Evolutionary conservation across 1,284 basidiomycete genomes (phyloP), one percentile per base, ranked within the genome.

Genomic region (Porogramme epimiltina): DNA sequence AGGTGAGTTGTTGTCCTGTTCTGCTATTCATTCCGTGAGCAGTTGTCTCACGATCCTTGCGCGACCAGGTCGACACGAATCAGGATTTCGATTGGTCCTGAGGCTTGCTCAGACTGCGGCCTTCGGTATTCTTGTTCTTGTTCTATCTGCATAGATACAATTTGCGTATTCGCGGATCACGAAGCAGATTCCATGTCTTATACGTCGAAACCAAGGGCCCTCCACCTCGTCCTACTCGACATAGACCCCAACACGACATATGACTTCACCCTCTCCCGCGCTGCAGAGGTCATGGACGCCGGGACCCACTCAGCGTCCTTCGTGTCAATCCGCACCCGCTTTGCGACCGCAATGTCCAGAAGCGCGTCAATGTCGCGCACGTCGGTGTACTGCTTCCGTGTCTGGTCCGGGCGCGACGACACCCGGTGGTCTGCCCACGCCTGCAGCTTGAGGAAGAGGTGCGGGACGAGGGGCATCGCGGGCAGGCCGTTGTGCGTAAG

Each of bases 371-470:
- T 71, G 60, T 81, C 79, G 15, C 51, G 56, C 39, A 70, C 73
- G 54, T 82, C 80, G 4, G 66, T 54, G 22, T 67, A 62, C 52
- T 75, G 69, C 62, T 79, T 80, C 4, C 49, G 54, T 26, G 57
- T 59, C 63, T 75, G 70, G 41, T 73, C 61, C 2, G 36, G 19
- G 28, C 70, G 65, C 3, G 46, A 18, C 19, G 75, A 70, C 2
- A 55, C 60, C 11, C 70, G 60, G 51, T 81, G 79, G 58, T 81
- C 75, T 18, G 65, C 58, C 80, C 80, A 82, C 0, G 70, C 78
- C 52, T 77, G 73, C 3, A 82, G 65, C 63, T 81, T 83, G 18
- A 80, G 64, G 37, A 81, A 63, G 3, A 82, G 64, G 9, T 80
- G 68, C 5, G 71, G 62, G 2, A 75, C 55, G 44, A 79, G 69